These are phyloP conservation scores for Mortierella sp. DNA, from an alignment of 371 early-diverging fungal genomes.

Conservation along the genomic window DNA sequence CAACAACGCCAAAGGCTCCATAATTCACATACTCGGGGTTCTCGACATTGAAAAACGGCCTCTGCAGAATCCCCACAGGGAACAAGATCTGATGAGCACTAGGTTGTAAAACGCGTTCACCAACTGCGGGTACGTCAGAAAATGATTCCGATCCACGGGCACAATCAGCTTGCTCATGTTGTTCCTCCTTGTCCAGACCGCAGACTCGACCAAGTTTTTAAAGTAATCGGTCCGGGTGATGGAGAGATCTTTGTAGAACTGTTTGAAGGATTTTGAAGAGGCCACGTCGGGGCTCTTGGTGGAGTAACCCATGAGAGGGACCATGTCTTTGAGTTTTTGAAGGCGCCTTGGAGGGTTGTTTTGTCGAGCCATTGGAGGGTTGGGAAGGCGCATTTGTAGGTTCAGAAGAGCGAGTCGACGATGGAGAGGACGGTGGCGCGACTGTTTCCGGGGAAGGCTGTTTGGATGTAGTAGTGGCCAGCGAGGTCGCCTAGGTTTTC, in stretches of 20 bases:
- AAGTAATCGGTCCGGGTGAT: not conserved
- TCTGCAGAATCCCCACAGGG: slow-evolving; percentile 69
- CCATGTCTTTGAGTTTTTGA: not conserved
- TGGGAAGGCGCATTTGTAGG: slow-evolving; percentile 29
- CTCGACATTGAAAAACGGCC: slow-evolving; percentile 61
- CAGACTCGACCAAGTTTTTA: not conserved
- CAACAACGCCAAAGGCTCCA: slow-evolving; percentile 70
- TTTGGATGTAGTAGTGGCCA: slow-evolving; percentile 67
- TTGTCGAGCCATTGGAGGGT: not conserved
- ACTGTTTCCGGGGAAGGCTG: slow-evolving; percentile 50
- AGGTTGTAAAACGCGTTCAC: slow-evolving; percentile 72
- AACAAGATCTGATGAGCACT: slow-evolving; percentile 67
- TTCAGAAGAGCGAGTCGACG: slow-evolving; percentile 56
- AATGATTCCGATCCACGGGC: slow-evolving; percentile 51
- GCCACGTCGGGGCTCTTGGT: not conserved
- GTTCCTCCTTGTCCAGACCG: not conserved
- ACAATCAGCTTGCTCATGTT: slow-evolving; percentile 14
- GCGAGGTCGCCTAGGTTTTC: slow-evolving; percentile 60
- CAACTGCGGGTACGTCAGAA: slow-evolving; percentile 64
- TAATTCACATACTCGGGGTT: slow-evolving; percentile 68
- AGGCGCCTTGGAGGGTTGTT: not conserved
- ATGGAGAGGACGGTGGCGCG: slow-evolving; percentile 49
- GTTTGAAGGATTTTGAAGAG: not conserved
- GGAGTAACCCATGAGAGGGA: not conserved
- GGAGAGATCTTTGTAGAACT: not conserved